Conservation (phyloP, 176 grass and related monocot genomes). For the Guadua angustifolia region DNA sequence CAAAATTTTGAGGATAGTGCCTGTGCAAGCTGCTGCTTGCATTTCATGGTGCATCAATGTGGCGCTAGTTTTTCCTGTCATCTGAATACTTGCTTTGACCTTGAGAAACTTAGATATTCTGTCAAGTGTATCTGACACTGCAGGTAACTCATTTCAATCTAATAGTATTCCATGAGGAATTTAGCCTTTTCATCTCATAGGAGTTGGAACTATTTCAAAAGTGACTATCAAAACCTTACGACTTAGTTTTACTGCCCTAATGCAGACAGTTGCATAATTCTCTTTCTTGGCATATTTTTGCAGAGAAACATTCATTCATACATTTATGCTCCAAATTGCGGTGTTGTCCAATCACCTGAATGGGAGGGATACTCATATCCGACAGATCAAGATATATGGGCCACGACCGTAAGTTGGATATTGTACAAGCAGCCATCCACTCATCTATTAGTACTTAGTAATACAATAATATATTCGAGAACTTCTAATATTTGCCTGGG, state of each 20-base stretch:
- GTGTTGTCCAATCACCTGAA: constrained; percentile 90
- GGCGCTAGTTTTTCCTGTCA: not conserved
- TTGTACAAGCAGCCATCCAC: not conserved
- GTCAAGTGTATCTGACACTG: not conserved
- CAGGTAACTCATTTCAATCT: not conserved
- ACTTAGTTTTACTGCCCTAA: not conserved
- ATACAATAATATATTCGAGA: not conserved
- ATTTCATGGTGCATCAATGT: not conserved
- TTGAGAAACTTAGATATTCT: not conserved
- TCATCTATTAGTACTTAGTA: not conserved
- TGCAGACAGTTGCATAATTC: not conserved
- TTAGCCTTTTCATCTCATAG: constrained; percentile 2
- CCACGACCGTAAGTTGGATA: constrained; percentile 76
- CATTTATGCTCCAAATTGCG: constrained; percentile 96
- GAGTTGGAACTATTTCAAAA: not conserved
- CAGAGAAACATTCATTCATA: constrained; percentile 88
- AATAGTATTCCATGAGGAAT: not conserved
- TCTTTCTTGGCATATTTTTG: constrained; percentile 41
- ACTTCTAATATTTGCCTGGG: not conserved
- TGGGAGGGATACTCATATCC: constrained; percentile 87
- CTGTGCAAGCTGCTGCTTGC: not conserved
- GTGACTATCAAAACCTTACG: not conserved
- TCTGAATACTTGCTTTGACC: not conserved
- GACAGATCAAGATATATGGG: constrained; percentile 93
- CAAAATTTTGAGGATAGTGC: not conserved